These are phyloP conservation scores for Ephemerocybe angulata DNA, from an alignment of 768 basidiomycete genomes.

Conservation along the genomic window DNA sequence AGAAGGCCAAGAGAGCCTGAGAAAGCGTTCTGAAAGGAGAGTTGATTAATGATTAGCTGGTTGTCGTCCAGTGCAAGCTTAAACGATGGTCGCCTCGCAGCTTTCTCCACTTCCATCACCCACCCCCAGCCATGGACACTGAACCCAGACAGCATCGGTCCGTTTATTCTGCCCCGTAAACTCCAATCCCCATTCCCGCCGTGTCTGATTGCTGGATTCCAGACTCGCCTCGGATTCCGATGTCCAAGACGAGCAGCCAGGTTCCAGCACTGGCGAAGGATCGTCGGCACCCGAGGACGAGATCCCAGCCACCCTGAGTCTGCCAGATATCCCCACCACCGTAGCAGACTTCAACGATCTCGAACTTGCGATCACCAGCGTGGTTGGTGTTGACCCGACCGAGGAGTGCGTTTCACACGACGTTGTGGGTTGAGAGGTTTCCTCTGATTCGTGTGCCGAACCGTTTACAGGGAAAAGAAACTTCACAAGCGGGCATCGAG, in stretches of 20 bases:
- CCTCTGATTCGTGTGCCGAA: neutral
- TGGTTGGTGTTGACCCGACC: neutral
- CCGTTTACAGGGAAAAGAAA: conserved; percentile 33
- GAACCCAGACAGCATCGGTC: neutral
- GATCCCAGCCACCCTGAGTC: neutral
- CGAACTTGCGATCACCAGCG: conserved; percentile 3
- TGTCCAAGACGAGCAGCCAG: neutral
- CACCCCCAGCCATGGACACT: neutral
- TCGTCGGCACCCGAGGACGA: neutral
- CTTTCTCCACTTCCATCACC: neutral
- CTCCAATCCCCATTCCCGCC: neutral
- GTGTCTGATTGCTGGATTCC: neutral
- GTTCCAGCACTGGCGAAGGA: neutral
- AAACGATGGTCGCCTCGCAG: neutral
- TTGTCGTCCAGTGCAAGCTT: neutral
- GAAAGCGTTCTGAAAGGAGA: neutral
- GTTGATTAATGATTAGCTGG: neutral
- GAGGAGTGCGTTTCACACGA: neutral
- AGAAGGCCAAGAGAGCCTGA: neutral
- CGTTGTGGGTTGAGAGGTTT: neutral
- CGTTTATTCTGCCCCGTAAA: neutral
- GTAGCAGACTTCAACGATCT: neutral
- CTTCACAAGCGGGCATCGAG: conserved; percentile 65
- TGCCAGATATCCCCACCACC: conserved; percentile 2
- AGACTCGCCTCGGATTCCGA: neutral